phyloP scores from a whole-genome alignment of 2,329 filamentous ascomycete genomes.

The Metarhizium humberi region DNA sequence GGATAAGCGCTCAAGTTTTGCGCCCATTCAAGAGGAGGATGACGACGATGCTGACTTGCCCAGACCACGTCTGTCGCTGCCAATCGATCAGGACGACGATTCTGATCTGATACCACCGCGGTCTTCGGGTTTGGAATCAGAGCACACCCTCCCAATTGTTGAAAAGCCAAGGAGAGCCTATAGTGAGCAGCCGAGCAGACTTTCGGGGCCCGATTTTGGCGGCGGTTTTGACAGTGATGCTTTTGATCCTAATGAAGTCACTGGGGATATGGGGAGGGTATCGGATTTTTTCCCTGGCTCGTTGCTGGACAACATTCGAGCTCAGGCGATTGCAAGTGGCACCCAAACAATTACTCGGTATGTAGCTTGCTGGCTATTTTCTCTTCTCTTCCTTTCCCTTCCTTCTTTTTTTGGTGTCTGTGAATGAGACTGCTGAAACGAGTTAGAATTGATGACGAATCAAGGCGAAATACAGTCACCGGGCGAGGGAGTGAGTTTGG shows the following conservation, averaged over 20 bases:
- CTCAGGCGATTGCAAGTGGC: conserved; percentile 22
- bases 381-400: too few relatives aligned
- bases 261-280: conserved; percentile 33
- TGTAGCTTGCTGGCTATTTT: conserved; percentile 3
- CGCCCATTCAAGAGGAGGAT: conserved; percentile 22
- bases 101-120: conserved; percentile 43
- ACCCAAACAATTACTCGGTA: conserved; percentile 37
- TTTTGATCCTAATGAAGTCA: conserved; percentile 26
- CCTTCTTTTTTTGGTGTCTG: neutral
- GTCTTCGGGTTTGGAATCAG: conserved; percentile 46
- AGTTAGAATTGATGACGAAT: conserved; percentile 29
- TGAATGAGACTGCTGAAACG: neutral
- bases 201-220: conserved; percentile 45
- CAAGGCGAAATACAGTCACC: conserved; percentile 28
- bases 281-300: conserved; percentile 43
- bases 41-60: conserved; percentile 38
- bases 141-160: conserved; percentile 49
- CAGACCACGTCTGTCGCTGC: conserved; percentile 45
- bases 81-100: conserved; percentile 41
- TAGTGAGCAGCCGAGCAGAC: conserved; percentile 34
- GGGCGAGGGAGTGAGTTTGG: conserved; percentile 40
- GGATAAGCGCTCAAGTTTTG: conserved; percentile 18
- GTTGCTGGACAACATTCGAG: conserved; percentile 33
- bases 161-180: conserved; percentile 47
- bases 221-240: conserved; percentile 46